These are phyloP conservation scores for Trapa incisa DNA, from an alignment of 345 rosid species.

Conservation along the genomic window DNA sequence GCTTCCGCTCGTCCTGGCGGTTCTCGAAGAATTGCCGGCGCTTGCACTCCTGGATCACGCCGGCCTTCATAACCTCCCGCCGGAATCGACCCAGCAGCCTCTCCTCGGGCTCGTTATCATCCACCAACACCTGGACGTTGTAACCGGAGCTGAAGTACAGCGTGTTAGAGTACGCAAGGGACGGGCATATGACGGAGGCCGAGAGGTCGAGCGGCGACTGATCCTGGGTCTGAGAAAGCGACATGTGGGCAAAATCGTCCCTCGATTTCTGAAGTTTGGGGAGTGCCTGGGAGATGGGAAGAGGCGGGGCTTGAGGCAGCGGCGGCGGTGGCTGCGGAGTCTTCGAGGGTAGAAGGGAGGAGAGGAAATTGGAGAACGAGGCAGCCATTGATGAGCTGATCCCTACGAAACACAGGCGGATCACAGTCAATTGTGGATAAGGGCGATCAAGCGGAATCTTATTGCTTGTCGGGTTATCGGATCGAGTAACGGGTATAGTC, in stretches of 20 bases:
- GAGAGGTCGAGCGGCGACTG: slow-evolving; percentile 21
- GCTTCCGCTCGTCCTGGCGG: slow-evolving; percentile 62
- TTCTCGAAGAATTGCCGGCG: slow-evolving; percentile 58
- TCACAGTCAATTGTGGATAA: not conserved
- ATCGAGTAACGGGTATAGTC: not conserved
- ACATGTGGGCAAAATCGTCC: slow-evolving; percentile 15
- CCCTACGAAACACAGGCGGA: not conserved
- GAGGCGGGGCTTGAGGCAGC: slow-evolving; percentile 12
- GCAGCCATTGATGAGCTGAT: slow-evolving; percentile 36
- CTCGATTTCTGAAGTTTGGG: slow-evolving; percentile 1
- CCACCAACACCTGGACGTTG: slow-evolving; percentile 61
- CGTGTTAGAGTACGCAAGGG: slow-evolving; percentile 55
- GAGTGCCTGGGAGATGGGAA: slow-evolving; percentile 17
- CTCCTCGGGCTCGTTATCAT: slow-evolving; percentile 67
- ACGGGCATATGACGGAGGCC: slow-evolving; percentile 56
- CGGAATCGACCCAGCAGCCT: slow-evolving; percentile 55
- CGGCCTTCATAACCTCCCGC: slow-evolving; percentile 70
- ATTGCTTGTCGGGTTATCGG: not conserved
- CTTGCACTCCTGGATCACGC: slow-evolving; percentile 66
- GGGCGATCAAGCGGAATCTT: not conserved
- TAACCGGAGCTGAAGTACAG: slow-evolving; percentile 57
- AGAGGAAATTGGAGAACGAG: slow-evolving; percentile 49
- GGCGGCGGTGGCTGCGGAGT: not conserved
- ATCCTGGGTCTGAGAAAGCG: slow-evolving; percentile 16
- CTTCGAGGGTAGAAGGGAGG: slow-evolving; percentile 48